phyloP scores from a whole-genome alignment of 2,329 filamentous ascomycete species.

The Fusarium sp. region DNA sequence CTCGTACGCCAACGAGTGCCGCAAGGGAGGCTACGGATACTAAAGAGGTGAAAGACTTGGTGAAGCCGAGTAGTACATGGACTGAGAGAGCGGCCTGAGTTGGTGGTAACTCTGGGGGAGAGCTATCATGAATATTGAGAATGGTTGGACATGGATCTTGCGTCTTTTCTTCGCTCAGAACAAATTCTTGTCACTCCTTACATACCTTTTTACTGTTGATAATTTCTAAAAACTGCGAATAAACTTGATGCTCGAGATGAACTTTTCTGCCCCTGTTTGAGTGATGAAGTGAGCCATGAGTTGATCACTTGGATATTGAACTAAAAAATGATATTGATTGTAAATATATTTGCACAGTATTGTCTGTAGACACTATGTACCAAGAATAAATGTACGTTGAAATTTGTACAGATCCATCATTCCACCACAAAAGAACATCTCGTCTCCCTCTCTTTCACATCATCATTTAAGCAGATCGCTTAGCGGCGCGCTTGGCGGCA shows the following conservation, averaged over 20 bases:
- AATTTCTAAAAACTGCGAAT: constrained; percentile 30
- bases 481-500: constrained; percentile 12
- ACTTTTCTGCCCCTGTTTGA: background rate
- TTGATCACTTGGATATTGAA: background rate
- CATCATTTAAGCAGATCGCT: constrained; percentile 18
- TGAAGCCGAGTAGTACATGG: background rate
- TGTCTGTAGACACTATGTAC: constrained; percentile 36
- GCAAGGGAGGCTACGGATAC: constrained; percentile 25
- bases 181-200: constrained; percentile 32
- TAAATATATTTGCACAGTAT: constrained; percentile 10
- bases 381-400: constrained; percentile 36
- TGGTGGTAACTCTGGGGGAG: background rate
- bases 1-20: constrained; percentile 11
- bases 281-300: background rate
- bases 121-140: constrained; percentile 10
- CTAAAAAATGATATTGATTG: background rate
- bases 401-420: constrained; percentile 21
- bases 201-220: constrained; percentile 30
- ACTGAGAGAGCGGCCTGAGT: background rate
- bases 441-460: background rate
- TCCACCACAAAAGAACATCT: constrained; percentile 18
- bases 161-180: constrained; percentile 15
- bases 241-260: constrained; percentile 2
- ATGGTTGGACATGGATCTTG: constrained; percentile 8
- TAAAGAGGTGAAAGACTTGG: background rate